Base-by-base conservation (phyloP, 2,329 filamentous ascomycete genomes). In the Hypoxylon sp. region DNA sequence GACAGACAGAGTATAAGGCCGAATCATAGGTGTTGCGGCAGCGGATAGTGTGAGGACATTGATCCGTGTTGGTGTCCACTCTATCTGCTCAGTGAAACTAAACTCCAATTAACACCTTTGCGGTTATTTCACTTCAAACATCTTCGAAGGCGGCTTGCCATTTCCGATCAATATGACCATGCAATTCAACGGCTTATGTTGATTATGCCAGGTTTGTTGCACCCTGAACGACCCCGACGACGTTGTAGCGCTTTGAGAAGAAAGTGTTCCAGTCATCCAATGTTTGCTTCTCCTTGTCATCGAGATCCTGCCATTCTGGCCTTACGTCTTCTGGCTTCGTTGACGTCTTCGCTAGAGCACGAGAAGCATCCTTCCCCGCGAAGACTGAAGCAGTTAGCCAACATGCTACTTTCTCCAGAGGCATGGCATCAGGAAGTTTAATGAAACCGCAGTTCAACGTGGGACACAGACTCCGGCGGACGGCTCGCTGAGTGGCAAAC, bases 221-320 rank as follows among this genome's bases (percentile, higher is more conserved):
- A 33, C 86, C 87, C 64, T 84, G 80, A 14, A 91, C 87, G 59
- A 83, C 78, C 12, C 93, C 93, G 48, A 96, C 89, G 53, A 98
- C 87, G 74, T 97, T 98, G 82, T 99, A 99, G 61, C 96, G 86
- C 83, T 98, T 99, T 71, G 91, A 93, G 80, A 99, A 99, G 81
- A 97, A 99, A 1, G 91, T 97, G 68, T 91, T 88, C 96, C 96
- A 99, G 78, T 99, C 96, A 56, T 95, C 86, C 65, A 99, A 81
- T 2, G 91, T 90, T 24, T 87, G 88, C 82, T 96, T 93, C 78
- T 97, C 90, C 79, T 96, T 93, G 20, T 97, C 93, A 12, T 85
- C 83, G 53, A 99, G 83, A 74, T 93, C 91, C 61, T 90, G 84
- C 91, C 93, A 98, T 52, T 97, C 91, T 1, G 96, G 82, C 30